Evolutionary conservation across 2,329 filamentous ascomycete genomes (phyloP), one percentile per base, ranked within the genome.

Genomic region (Clathrospora elynae): DNA sequence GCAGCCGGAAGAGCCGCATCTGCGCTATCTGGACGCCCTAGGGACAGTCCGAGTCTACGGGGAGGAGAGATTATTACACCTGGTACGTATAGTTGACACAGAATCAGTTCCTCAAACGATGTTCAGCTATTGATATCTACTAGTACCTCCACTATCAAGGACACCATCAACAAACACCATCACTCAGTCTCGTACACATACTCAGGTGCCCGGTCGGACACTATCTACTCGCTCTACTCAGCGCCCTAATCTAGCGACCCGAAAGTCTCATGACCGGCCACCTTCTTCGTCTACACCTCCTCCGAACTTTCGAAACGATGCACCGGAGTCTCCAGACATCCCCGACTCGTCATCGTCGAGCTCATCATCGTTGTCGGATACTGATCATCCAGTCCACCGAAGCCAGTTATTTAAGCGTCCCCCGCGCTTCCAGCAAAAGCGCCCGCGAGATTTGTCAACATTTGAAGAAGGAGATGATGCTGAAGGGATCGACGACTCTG

Each of bases 21-120:
- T 2, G 73, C 79, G 2, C 64, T 84, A 12, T 82, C 81, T 6
- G 66, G 79, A n/a, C 78, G 80, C n/a, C 60, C 57, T 18, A 78
- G 75, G 53, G 82, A 85, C 42, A 78, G 78, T n/a, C 78, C 79
- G 2, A 62, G 77, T 35, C 70, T 76, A 7, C 73, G 75, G 29
- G 75, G 71, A 26, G 75, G 70, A 43, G 81, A 83, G 14, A 66
- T 59, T 4, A 75, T 69, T 31, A 62, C 19, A 6, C 64, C 76
- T 6, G 73, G 71, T 22, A 77, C 29, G 42, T 34, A 12, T 13
- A 13, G 19, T 18, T 8, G 31, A 25, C 13, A 17, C 19, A 36
- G n/a, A 19, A 10, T 25, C 1, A 10, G 7, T 13, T 1, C 5
- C 18, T 13, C 13, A 12, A 8, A 16, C 1, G 12, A 8, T 9